A percentile compares a stretch with the other conserved stretches of the same genome.
Conservation (phyloP, 306 rosid genomes). For the Prunus mongolica region DNA sequence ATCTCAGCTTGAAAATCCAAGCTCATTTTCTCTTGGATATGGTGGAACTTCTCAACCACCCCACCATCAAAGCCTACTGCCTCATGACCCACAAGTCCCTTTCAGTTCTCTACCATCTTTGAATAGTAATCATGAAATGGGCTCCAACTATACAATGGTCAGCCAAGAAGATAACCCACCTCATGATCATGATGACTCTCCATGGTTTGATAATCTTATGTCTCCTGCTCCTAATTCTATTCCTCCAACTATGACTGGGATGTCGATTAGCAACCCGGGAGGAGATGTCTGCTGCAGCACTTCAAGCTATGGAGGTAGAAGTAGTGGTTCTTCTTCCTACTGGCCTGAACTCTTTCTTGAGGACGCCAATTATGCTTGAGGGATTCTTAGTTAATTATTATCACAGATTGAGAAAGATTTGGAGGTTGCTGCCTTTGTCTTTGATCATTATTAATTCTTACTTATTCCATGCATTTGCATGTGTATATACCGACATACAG, state of each 20-base stretch:
- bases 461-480: constrained; percentile 22
- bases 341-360: constrained; percentile 54
- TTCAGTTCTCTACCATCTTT: constrained; percentile 56
- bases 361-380: constrained; percentile 28
- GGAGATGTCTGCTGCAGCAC: constrained; percentile 60
- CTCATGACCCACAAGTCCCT: constrained; percentile 60
- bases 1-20: constrained; percentile 19
- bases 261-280: constrained; percentile 28
- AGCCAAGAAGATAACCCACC: constrained; percentile 43
- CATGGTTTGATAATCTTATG: constrained; percentile 26
- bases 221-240: constrained; percentile 30
- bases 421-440: constrained; percentile 5
- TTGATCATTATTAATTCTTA: background rate
- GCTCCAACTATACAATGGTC: constrained; percentile 37
- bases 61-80: constrained; percentile 51
- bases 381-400: constrained; percentile 31
- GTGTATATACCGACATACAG: background rate
- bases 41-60: constrained; percentile 54
- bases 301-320: constrained; percentile 47
- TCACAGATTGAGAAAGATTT: background rate
- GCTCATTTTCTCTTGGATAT: constrained; percentile 38
- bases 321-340: constrained; percentile 30
- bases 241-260: constrained; percentile 24
- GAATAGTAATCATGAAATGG: constrained; percentile 31
- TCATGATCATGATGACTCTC: constrained; percentile 20